Percentiles rank a stretch among this genome's conserved stretches.
Conservation (phyloP, 192 early-diverging fungal genomes). For the Linnemannia exigua region DNA sequence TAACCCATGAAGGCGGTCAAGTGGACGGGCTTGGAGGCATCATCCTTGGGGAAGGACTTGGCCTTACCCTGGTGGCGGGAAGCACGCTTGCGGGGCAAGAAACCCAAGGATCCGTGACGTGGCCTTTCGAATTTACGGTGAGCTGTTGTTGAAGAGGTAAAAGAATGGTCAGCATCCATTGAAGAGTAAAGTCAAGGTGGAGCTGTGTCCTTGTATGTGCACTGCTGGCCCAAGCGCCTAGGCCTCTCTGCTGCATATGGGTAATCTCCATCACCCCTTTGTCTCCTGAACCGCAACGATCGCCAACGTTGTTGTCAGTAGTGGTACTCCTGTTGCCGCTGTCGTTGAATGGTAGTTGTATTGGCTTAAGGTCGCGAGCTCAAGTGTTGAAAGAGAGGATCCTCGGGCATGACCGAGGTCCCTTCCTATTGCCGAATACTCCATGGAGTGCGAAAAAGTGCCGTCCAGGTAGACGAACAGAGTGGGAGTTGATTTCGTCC, state of each 20-base stretch:
- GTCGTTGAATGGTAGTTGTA: no score
- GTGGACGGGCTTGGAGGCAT: conserved; percentile 94
- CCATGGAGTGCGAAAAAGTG: no score
- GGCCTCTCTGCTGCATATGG: neutral
- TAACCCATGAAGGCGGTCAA: conserved; percentile 99
- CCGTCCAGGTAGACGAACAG: no score
- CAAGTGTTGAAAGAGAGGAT: no score
- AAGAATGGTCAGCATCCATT: neutral
- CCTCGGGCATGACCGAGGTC: no score
- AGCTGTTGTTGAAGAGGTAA: conserved; percentile 63
- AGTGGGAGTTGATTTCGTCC: no score
- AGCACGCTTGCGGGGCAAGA: conserved; percentile 92
- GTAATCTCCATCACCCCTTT: neutral
- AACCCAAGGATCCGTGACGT: conserved; percentile 89
- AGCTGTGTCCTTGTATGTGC: neutral
- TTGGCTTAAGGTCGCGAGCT: no score
- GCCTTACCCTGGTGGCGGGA: conserved; percentile 93
- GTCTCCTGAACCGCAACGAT: neutral
- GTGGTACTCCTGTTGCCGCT: no score
- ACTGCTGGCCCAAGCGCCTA: neutral
- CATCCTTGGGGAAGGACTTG: conserved; percentile 99
- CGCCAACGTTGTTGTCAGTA: no score
- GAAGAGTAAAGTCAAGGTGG: neutral
- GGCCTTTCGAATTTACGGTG: conserved; percentile 99
- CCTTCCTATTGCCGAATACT: no score